A percentile compares a stretch with the other conserved stretches of the same genome.
These are phyloP conservation scores for Glycyrrhiza uralensis DNA, from an alignment of 306 rosid genomes.

Conservation along the genomic window DNA sequence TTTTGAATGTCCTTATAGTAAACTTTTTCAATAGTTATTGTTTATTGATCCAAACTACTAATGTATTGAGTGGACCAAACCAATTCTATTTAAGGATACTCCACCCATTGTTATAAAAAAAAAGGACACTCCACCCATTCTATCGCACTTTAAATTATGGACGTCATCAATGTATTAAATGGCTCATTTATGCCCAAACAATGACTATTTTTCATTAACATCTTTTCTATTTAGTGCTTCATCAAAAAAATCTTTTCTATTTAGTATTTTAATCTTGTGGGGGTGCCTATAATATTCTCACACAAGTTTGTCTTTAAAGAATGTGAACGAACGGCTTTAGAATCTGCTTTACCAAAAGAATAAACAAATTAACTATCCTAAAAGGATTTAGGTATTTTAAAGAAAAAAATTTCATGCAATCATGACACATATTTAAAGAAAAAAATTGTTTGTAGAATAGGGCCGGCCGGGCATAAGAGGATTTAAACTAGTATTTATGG, in stretches of 20 bases:
- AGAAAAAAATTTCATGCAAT: too few species aligned
- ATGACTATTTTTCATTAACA: too few species aligned
- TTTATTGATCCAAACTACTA: neutral
- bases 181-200: neutral
- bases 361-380: too few species aligned
- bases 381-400: too few species aligned
- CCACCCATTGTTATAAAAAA: too few species aligned
- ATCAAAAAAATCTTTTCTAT: neutral
- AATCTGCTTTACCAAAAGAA: slow-evolving; percentile 33
- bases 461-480: neutral
- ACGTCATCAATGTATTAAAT: neutral
- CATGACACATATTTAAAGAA: too few species aligned
- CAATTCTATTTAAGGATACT: neutral
- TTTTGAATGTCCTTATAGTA: neutral
- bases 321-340: slow-evolving; percentile 18
- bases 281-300: neutral
- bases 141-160: slow-evolving; percentile 1
- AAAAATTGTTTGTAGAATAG: too few species aligned
- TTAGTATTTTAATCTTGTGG: neutral
- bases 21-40: neutral
- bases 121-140: neutral
- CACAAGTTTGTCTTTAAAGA: slow-evolving; percentile 14
- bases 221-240: too few species aligned
- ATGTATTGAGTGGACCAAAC: slow-evolving; percentile 9
- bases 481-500: neutral